Percentiles rank a stretch among this genome's conserved stretches.
These are phyloP conservation scores for Irpex sp. DNA, from an alignment of 1,284 basidiomycete species.

Conservation along the genomic window DNA sequence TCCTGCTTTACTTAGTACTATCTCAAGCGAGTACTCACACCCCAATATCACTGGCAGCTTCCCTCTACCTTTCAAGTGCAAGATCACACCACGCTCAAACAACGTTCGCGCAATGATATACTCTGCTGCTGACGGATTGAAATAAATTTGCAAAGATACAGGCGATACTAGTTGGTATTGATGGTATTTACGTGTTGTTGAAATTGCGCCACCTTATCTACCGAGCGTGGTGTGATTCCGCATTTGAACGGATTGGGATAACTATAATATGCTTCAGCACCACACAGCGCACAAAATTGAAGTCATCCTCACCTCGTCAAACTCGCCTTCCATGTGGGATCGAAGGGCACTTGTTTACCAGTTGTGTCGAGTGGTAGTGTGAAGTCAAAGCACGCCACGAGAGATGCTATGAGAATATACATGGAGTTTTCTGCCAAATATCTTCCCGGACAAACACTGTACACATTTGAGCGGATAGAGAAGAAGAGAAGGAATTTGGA, in stretches of 20 bases:
- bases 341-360: background rate
- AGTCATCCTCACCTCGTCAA: background rate
- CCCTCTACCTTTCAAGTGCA: conserved; percentile 19
- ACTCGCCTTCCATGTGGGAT: background rate
- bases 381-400: background rate
- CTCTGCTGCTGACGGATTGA: conserved; percentile 4
- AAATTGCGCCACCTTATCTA: background rate
- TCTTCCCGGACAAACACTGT: background rate
- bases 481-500: background rate
- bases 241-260: background rate
- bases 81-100: conserved; percentile 17
- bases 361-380: background rate
- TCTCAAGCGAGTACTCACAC: background rate
- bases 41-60: conserved; percentile 7
- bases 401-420: background rate
- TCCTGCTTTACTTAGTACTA: background rate
- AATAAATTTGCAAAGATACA: background rate
- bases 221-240: background rate
- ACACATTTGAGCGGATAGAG: background rate
- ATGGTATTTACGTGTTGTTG: background rate
- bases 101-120: conserved; percentile 15
- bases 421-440: background rate
- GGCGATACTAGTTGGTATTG: background rate
- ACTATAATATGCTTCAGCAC: background rate
- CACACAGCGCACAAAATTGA: background rate